phyloP scores from a whole-genome alignment of 139 green algal genomes.

The Marvania coccoides region DNA sequence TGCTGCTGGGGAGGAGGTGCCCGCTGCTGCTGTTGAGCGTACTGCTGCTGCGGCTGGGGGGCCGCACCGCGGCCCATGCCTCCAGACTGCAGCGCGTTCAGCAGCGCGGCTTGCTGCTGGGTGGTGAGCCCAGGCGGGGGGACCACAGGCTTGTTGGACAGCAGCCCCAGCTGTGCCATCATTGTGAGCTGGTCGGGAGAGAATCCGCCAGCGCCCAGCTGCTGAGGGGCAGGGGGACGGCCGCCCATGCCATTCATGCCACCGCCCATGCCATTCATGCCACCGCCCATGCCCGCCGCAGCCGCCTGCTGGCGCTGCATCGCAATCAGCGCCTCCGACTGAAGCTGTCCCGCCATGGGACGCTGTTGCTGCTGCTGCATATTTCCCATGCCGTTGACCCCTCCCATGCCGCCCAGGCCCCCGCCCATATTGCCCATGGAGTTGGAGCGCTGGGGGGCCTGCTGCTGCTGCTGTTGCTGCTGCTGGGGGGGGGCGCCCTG shows the following conservation, averaged over 20 bases:
- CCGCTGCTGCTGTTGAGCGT: background rate
- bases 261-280: background rate
- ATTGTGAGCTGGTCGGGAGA: constrained; percentile 4
- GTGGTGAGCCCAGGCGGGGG: background rate
- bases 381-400: background rate
- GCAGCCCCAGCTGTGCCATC: constrained; percentile 15
- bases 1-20: background rate
- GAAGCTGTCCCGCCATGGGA: constrained; percentile 9
- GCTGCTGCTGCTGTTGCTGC: constrained; percentile 12
- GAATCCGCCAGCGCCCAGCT: no score
- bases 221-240: no score
- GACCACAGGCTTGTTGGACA: constrained; percentile 2
- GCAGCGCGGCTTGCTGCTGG: constrained; percentile 23
- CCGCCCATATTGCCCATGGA: background rate
- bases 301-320: constrained; percentile 29
- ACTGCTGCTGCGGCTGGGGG: background rate
- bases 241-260: background rate
- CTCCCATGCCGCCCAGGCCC: background rate
- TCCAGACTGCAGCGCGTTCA: constrained; percentile 14
- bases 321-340: constrained; percentile 30
- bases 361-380: constrained; percentile 1
- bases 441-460: constrained; percentile 5
- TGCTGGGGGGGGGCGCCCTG: no score
- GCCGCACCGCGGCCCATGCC: background rate
- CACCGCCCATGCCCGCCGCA: background rate